Evolutionary conservation across 2,329 filamentous ascomycete species (phyloP).

Genomic region (Rhynchosporium secalis): DNA sequence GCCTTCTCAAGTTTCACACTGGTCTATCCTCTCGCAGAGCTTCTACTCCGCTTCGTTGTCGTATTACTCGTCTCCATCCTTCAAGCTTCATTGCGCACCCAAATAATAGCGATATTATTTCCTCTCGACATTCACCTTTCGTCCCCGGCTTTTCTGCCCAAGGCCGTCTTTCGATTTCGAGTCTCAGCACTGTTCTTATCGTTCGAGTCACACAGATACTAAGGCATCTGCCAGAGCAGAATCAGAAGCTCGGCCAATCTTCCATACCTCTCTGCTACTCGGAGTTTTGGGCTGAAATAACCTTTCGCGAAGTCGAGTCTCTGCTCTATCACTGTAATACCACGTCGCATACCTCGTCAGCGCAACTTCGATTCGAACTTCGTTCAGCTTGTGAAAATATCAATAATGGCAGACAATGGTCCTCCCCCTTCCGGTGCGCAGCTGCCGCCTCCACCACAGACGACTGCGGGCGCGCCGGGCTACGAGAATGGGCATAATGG

Average conservation of each 20-base stretch:
- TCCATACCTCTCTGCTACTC: constrained; percentile 30
- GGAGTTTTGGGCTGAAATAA: constrained; percentile 26
- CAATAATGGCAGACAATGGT: constrained; percentile 76
- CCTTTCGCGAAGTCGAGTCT: constrained; percentile 26
- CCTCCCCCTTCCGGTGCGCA: constrained; percentile 61
- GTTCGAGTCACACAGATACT: constrained; percentile 36
- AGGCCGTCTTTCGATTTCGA: constrained; percentile 33
- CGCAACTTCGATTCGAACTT: constrained; percentile 25
- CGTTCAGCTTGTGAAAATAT: constrained; percentile 23
- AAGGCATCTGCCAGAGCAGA: constrained; percentile 29
- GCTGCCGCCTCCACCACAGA: constrained; percentile 69
- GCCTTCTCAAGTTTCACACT: constrained; percentile 35
- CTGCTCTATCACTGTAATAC: constrained; percentile 29
- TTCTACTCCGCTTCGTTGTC: constrained; percentile 27
- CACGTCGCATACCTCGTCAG: constrained; percentile 29
- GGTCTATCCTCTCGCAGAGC: constrained; percentile 31
- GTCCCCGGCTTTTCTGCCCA: constrained; percentile 35
- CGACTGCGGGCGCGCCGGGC: constrained; percentile 69
- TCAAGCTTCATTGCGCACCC: constrained; percentile 30
- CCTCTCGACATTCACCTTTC: constrained; percentile 33
- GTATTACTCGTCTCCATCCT: constrained; percentile 28
- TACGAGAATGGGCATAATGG: constrained; percentile 75
- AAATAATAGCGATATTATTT: constrained; percentile 33
- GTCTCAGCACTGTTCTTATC: constrained; percentile 37
- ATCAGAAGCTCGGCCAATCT: constrained; percentile 26